Percentiles rank a stretch among this genome's conserved stretches.
Conservation (phyloP, 495 filamentous ascomycete genomes). For the Aspergillus funiculosus region DNA sequence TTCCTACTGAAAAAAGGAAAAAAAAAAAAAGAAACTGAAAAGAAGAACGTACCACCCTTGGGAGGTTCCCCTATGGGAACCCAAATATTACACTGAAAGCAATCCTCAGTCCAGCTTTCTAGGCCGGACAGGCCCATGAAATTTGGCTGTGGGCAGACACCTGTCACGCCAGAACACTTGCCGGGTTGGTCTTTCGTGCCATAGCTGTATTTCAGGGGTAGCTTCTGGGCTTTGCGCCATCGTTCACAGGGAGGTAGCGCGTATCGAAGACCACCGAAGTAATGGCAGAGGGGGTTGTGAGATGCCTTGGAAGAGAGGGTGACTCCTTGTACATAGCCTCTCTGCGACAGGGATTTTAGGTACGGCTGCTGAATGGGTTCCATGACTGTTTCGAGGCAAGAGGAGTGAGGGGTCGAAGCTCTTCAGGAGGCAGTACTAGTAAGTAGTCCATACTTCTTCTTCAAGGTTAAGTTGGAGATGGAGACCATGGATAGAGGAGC, state of each 20-base stretch:
- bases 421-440: too few relatives aligned
- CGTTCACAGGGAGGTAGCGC: slow-evolving; percentile 32
- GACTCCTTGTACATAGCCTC: slow-evolving; percentile 34
- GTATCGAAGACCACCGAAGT: slow-evolving; percentile 42
- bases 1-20: too few relatives aligned
- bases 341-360: slow-evolving; percentile 27
- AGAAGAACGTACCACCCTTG: slow-evolving; percentile 21
- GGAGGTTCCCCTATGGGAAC: slow-evolving; percentile 33
- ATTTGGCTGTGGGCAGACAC: slow-evolving; percentile 35
- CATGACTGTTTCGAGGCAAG: slow-evolving; percentile 17
- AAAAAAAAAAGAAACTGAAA: background rate
- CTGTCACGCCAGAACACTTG: slow-evolving; percentile 24
- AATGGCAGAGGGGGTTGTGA: slow-evolving; percentile 31
- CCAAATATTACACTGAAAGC: slow-evolving; percentile 43
- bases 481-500: background rate
- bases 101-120: slow-evolving; percentile 35
- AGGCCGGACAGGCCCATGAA: slow-evolving; percentile 22
- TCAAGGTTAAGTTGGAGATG: too few relatives aligned
- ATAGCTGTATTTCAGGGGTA: slow-evolving; percentile 33
- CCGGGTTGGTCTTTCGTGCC: slow-evolving; percentile 30
- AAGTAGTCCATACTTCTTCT: too few relatives aligned
- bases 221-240: slow-evolving; percentile 32
- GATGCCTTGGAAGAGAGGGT: slow-evolving; percentile 24
- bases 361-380: slow-evolving; percentile 25
- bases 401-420: background rate